Base-by-base conservation (phyloP, 331 rosid genomes). In the Stylosanthes scabra region DNA sequence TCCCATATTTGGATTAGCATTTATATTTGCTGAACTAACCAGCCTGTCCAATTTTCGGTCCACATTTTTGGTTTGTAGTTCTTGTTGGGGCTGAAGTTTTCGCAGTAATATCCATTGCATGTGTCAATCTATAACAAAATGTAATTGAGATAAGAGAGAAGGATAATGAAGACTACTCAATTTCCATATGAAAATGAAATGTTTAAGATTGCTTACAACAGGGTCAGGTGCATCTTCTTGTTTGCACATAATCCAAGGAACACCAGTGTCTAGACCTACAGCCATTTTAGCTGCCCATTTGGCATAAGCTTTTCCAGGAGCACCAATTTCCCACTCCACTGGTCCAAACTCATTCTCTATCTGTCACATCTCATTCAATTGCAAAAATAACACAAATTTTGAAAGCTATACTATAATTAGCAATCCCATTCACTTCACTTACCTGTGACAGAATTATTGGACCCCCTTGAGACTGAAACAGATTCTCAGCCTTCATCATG, bases 211-310 rank as follows among this genome's bases (percentile, higher is more conserved):
- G 70, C 88, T 86, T 84, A 95, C 99, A 55, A 88, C 59, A 9
- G 99, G 99, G 60, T 88, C 97, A 47, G 99, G 99, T 73, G 99
- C 96, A 71, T 95, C 99, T 49, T 92, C 89, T 88, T 95, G 99
- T 87, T 95, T 95, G 92, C 99, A 95, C 99, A 95, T 95, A 67
- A 95, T 77, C 99, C 99, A 95, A 2, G 99, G 99, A 2, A 95
- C 99, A 0, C 99, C 99, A 9, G 97, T 95, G 67, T 76, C 28
- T 7, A 92, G 92, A 58, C 84, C 89, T 3, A 88, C 91, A 15
- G 97, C 99, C 99, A 95, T 95, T 85, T 88, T 78, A 84, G 97
- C 90, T 58, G 92, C 91, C 99, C 99, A 95, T 80, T 82, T 77
- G 0, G 97, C 80, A 56, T 91, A 95, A 78, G 97, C 87, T 84